These are phyloP conservation scores for Selaginella moellendorffii DNA, from an alignment of 75 land plant species.

Conservation along the genomic window DNA sequence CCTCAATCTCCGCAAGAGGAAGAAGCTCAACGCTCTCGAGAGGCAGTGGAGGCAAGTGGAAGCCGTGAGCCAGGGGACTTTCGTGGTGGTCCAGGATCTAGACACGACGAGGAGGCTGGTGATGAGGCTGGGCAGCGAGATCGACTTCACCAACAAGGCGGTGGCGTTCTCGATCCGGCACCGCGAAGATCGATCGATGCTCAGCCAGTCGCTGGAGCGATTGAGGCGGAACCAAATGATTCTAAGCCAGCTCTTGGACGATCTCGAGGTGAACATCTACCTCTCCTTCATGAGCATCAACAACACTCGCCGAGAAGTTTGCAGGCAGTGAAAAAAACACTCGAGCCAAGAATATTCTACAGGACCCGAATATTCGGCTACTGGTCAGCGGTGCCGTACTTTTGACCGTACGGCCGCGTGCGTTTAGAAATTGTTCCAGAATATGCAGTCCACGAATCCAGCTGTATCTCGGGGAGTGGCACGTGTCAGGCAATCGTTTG, in stretches of 20 bases:
- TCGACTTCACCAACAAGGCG: not conserved
- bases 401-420: no score
- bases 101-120: constrained; percentile 3
- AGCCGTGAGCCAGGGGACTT: constrained; percentile 1
- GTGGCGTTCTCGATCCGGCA: not conserved
- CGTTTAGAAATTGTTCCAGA: no score
- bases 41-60: constrained; percentile 6
- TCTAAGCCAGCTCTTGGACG: not conserved
- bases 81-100: not conserved
- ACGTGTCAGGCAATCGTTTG: no score
- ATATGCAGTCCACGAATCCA: no score
- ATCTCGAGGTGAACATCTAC: not conserved
- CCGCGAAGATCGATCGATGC: not conserved
- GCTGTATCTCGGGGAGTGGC: no score
- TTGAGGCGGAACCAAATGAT: not conserved
- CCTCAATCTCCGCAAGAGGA: not conserved
- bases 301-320: no score
- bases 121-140: not conserved
- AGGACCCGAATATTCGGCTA: no score
- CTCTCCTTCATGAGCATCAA: constrained; percentile 9
- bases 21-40: not conserved
- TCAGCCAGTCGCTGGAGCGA: not conserved
- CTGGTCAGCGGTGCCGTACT: no score
- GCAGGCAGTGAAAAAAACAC: no score
- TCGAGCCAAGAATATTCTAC: no score